These are phyloP conservation scores for Nannochloris sp. DNA, from an alignment of 139 green algal genomes.

Conservation along the genomic window DNA sequence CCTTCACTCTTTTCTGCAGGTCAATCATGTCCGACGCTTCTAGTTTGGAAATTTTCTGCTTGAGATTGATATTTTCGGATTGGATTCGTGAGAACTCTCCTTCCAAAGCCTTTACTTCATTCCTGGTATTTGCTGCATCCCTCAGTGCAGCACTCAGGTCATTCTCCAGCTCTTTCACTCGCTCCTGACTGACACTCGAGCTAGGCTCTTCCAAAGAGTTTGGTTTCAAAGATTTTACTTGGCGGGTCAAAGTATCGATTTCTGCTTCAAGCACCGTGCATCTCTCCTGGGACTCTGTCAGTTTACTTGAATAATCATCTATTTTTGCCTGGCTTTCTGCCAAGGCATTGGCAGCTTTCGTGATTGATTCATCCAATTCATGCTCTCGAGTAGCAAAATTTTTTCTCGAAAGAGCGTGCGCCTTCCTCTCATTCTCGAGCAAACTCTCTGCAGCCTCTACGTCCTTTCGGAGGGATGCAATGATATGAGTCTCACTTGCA, in stretches of 20 bases:
- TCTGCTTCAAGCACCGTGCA: slow-evolving; percentile 16
- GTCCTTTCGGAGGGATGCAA: slow-evolving; percentile 43
- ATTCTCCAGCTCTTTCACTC: slow-evolving; percentile 14
- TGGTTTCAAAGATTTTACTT: slow-evolving; percentile 3
- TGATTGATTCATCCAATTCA: slow-evolving; percentile 46
- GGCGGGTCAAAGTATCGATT: slow-evolving; percentile 15
- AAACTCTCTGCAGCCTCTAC: slow-evolving; percentile 39
- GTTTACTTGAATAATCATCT: slow-evolving; percentile 21
- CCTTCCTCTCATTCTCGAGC: slow-evolving; percentile 49
- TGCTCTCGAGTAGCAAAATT: slow-evolving; percentile 38
- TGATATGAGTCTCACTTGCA: slow-evolving; percentile 31
- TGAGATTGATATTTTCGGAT: slow-evolving; percentile 22
- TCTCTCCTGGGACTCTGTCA: slow-evolving; percentile 24
- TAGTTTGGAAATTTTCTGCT: slow-evolving; percentile 14
- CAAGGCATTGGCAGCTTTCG: slow-evolving; percentile 34
- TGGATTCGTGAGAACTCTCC: slow-evolving; percentile 22
- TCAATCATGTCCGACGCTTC: slow-evolving; percentile 24
- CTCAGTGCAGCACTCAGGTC: slow-evolving; percentile 4
- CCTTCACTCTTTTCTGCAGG: slow-evolving; percentile 40
- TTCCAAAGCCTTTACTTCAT: slow-evolving; percentile 13
- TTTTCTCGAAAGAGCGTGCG: slow-evolving; percentile 19
- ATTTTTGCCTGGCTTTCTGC: slow-evolving; percentile 39
- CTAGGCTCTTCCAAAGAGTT: background rate
- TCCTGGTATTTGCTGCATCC: slow-evolving; percentile 6
- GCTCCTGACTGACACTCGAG: slow-evolving; percentile 6